Percentiles rank a stretch among this genome's conserved stretches.
Evolutionary conservation across 176 grass and related monocot genomes (phyloP).

Genomic region (Chrysopogon serrulatus): DNA sequence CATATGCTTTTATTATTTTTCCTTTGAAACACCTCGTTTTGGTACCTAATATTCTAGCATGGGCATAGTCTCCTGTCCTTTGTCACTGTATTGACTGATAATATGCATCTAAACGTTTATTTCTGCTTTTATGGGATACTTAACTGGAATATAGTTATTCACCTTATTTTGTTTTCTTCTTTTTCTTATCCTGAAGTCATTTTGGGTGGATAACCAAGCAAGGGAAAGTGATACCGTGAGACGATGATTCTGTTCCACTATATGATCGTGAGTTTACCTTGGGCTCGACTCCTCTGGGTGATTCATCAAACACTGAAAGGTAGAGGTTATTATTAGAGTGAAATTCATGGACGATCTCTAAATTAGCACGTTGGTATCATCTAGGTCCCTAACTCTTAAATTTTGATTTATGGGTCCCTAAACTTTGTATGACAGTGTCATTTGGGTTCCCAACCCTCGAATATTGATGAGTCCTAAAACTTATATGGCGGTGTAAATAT

Average conservation of each 20-base stretch:
- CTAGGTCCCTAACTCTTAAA: neutral
- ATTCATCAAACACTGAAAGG: conserved; percentile 69
- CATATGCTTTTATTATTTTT: neutral
- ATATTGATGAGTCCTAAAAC: too few relatives aligned
- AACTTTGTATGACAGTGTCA: neutral
- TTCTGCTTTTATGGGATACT: neutral
- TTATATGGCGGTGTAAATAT: too few relatives aligned
- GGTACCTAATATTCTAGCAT: neutral
- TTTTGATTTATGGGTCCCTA: neutral
- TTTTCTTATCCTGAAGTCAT: conserved; percentile 49
- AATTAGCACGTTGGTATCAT: neutral
- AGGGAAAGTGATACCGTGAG: conserved; percentile 41
- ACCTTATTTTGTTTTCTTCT: conserved; percentile 24
- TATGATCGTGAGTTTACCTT: conserved; percentile 84
- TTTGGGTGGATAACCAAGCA: conserved; percentile 93
- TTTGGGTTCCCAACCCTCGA: neutral
- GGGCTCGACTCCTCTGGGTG: conserved; percentile 65
- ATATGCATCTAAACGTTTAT: neutral
- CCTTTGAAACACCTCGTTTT: neutral
- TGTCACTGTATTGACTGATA: neutral
- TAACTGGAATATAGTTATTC: conserved; percentile 21
- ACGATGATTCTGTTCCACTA: conserved; percentile 66
- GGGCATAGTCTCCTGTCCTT: neutral
- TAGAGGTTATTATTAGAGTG: conserved; percentile 30
- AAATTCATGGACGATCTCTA: neutral